A percentile compares a stretch with the other conserved stretches of the same genome.
Evolutionary conservation across 1,139 yeast species (phyloP).

Genomic region (Lodderomyces oxycetoniae): DNA sequence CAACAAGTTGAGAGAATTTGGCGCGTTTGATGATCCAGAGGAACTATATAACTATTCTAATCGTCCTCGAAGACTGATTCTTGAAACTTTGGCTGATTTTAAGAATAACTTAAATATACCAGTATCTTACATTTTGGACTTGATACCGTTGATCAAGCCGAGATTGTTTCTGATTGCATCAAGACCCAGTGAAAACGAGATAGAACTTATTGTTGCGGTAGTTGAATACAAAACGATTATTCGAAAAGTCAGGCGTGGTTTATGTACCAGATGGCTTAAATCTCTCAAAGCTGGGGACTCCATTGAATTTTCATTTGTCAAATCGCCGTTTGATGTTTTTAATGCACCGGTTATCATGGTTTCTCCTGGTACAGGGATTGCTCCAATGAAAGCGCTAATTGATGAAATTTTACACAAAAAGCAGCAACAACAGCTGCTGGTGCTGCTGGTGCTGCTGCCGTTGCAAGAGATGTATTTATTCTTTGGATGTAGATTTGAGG

Average conservation of each 20-base stretch:
- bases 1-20: conserved; percentile 72
- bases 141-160: conserved; percentile 75
- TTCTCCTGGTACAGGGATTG: conserved; percentile 91
- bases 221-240: conserved; percentile 85
- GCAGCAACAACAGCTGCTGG: too few species aligned
- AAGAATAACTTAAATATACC: conserved; percentile 67
- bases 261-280: conserved; percentile 77
- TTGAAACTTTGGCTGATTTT: conserved; percentile 82
- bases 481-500: conserved; percentile 68
- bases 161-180: conserved; percentile 83
- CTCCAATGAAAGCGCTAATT: conserved; percentile 75
- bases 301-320: conserved; percentile 53
- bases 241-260: conserved; percentile 70
- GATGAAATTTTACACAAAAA: conserved; percentile 23
- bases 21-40: conserved; percentile 66
- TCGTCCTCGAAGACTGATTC: conserved; percentile 80
- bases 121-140: conserved; percentile 63
- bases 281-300: conserved; percentile 42
- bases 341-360: conserved; percentile 64
- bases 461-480: conserved; percentile 46
- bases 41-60: conserved; percentile 86
- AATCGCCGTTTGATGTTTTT: conserved; percentile 42
- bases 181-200: conserved; percentile 32
- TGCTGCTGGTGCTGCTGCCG: too few species aligned
- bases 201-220: conserved; percentile 72